Percentiles rank a stretch among this genome's conserved stretches.
Conservation (phyloP, 1,139 yeast species). For the Waltiozyma sp. region DNA sequence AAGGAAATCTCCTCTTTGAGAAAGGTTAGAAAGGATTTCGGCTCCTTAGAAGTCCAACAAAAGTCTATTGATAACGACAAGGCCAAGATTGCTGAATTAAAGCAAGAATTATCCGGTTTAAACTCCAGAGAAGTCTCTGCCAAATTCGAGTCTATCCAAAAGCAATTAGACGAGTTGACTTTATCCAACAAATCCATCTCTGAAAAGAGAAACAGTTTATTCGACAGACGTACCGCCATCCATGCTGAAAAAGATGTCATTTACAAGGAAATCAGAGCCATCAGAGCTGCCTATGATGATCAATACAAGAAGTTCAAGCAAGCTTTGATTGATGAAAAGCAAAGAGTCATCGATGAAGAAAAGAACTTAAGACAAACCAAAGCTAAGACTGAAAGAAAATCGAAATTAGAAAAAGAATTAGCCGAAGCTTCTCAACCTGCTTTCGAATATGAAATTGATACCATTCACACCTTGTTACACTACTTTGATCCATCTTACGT, state of each 20-base stretch:
- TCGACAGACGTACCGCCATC: slow-evolving; percentile 56
- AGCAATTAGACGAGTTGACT: slow-evolving; percentile 51
- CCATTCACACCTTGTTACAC: slow-evolving; percentile 59
- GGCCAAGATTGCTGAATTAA: slow-evolving; percentile 65
- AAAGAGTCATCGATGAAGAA: slow-evolving; percentile 62
- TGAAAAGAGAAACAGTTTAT: slow-evolving; percentile 55
- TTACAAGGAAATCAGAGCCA: slow-evolving; percentile 50
- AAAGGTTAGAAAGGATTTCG: slow-evolving; percentile 73
- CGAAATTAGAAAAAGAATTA: slow-evolving; percentile 55
- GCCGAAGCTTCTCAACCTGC: slow-evolving; percentile 76
- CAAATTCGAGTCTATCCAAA: slow-evolving; percentile 43
- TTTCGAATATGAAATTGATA: slow-evolving; percentile 60
- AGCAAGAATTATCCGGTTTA: slow-evolving; percentile 49
- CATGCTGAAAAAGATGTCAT: slow-evolving; percentile 62
- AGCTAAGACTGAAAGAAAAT: slow-evolving; percentile 50
- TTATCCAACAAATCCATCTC: slow-evolving; percentile 51
- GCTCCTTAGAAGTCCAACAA: slow-evolving; percentile 64
- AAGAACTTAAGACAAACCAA: slow-evolving; percentile 43
- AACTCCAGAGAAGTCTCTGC: slow-evolving; percentile 53
- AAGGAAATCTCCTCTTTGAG: slow-evolving; percentile 81
- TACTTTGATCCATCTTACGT: slow-evolving; percentile 75
- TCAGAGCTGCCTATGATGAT: slow-evolving; percentile 57
- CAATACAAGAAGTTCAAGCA: slow-evolving; percentile 63
- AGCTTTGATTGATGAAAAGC: slow-evolving; percentile 57
- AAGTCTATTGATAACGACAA: slow-evolving; percentile 72